phyloP scores from a whole-genome alignment of 2,329 filamentous ascomycete species.

The Nannizzia gypsea region DNA sequence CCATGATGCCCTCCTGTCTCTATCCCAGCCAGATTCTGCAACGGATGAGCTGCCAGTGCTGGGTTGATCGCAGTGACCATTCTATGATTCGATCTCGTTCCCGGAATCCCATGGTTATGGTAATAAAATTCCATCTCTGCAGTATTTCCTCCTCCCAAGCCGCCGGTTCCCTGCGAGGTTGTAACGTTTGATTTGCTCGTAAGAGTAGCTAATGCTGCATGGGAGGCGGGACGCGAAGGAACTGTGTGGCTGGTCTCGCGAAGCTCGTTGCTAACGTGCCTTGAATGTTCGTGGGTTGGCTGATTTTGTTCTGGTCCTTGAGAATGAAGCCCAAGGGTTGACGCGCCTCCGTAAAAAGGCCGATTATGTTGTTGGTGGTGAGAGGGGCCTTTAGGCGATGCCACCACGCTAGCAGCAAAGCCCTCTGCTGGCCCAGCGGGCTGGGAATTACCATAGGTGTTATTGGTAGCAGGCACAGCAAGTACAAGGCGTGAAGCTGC shows the following conservation, averaged over 20 bases:
- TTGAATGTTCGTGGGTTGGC: neutral
- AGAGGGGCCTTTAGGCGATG: neutral
- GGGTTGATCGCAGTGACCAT: constrained; percentile 2
- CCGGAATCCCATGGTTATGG: constrained; percentile 4
- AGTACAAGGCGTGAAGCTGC: neutral
- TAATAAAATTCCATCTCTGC: constrained; percentile 8
- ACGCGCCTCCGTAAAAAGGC: neutral
- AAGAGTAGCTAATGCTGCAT: constrained; percentile 4
- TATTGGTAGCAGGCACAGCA: neutral
- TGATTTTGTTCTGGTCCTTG: neutral
- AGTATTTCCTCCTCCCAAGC: constrained; percentile 2
- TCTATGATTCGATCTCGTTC: constrained; percentile 9
- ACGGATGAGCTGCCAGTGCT: constrained; percentile 5
- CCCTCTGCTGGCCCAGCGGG: neutral
- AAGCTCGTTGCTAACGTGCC: constrained; percentile 5
- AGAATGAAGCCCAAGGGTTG: neutral
- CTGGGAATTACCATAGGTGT: neutral
- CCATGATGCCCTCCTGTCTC: neutral
- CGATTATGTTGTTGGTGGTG: neutral
- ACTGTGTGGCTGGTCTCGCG: neutral
- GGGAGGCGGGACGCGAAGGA: constrained; percentile 6
- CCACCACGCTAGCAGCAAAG: neutral
- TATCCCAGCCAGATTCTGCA: constrained; percentile 11
- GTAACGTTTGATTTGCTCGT: constrained; percentile 13
- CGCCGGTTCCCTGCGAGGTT: constrained; percentile 14